A percentile compares a stretch with the other conserved stretches of the same genome.
Conservation (phyloP, 2,329 filamentous ascomycete genomes). For the Epichloe coenophiala region DNA sequence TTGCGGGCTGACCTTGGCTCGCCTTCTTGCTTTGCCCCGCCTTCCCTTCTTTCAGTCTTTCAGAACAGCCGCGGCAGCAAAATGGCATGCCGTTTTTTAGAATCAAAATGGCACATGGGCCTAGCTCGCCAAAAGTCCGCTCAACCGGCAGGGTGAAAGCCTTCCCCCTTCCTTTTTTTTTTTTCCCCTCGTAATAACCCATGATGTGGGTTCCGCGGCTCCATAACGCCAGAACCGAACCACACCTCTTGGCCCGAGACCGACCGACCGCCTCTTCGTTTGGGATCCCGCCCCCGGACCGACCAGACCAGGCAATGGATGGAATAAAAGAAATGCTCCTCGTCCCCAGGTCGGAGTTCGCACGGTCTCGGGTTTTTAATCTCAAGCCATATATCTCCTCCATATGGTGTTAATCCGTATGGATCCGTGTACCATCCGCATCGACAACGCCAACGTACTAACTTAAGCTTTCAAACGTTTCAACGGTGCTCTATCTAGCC, state of each 20-base stretch:
- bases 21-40: neutral
- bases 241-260: constrained; percentile 2
- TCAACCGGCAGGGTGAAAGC: no score
- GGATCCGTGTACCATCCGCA: neutral
- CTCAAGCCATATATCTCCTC: neutral
- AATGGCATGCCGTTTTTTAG: no score
- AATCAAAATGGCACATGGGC: no score
- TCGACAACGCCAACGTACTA: neutral
- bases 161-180: no score
- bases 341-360: neutral
- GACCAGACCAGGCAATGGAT: neutral
- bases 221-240: constrained; percentile 4
- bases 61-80: no score
- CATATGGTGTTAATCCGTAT: neutral
- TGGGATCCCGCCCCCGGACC: constrained; percentile 1
- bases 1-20: neutral
- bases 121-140: no score
- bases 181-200: constrained; percentile 7
- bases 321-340: neutral
- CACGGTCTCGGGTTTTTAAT: neutral
- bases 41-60: no score
- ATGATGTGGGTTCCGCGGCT: constrained; percentile 6
- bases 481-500: neutral
- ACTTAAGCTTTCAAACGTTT: neutral
- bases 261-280: constrained; percentile 2